A percentile compares a stretch with the other conserved stretches of the same genome.
These are phyloP conservation scores for Alternaria atra DNA, from an alignment of 2,329 filamentous ascomycete genomes.

Conservation along the genomic window DNA sequence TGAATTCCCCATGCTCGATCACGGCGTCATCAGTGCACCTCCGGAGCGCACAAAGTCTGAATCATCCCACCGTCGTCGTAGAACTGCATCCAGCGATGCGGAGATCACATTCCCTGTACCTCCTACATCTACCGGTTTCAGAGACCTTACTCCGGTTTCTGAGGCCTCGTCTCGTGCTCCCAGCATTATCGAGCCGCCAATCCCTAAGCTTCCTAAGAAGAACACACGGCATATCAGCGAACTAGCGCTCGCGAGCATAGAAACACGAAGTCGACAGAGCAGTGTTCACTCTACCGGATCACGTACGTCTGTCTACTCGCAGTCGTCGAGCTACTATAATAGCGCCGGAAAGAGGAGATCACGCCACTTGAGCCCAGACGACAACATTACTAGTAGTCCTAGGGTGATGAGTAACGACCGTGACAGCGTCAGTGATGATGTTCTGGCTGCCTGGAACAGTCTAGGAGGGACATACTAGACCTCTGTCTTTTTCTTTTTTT, in stretches of 20 bases:
- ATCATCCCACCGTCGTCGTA: slow-evolving; percentile 40
- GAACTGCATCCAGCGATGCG: slow-evolving; percentile 48
- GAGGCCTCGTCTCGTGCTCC: slow-evolving; percentile 35
- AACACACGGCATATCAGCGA: slow-evolving; percentile 27
- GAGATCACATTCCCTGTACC: slow-evolving; percentile 36
- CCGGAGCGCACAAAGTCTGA: slow-evolving; percentile 35
- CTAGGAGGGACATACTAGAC: slow-evolving; percentile 51
- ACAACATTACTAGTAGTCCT: slow-evolving; percentile 34
- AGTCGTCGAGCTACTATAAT: slow-evolving; percentile 16
- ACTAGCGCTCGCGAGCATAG: slow-evolving; percentile 22
- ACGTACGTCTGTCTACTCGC: slow-evolving; percentile 27
- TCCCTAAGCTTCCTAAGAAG: slow-evolving; percentile 26
- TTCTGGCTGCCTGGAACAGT: slow-evolving; percentile 58
- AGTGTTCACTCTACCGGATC: slow-evolving; percentile 30
- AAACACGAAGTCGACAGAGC: slow-evolving; percentile 29
- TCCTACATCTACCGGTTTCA: slow-evolving; percentile 15
- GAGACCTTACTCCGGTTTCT: slow-evolving; percentile 33
- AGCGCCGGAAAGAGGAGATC: slow-evolving; percentile 22
- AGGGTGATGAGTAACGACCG: slow-evolving; percentile 24
- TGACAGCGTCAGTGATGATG: slow-evolving; percentile 57
- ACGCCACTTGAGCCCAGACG: slow-evolving; percentile 32
- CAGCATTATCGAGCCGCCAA: slow-evolving; percentile 31
- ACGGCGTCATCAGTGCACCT: slow-evolving; percentile 35
- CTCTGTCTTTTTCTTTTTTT: background rate
- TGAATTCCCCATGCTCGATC: slow-evolving; percentile 35